These are phyloP conservation scores for Camelina hispida DNA, from an alignment of 345 rosid species.

Conservation along the genomic window DNA sequence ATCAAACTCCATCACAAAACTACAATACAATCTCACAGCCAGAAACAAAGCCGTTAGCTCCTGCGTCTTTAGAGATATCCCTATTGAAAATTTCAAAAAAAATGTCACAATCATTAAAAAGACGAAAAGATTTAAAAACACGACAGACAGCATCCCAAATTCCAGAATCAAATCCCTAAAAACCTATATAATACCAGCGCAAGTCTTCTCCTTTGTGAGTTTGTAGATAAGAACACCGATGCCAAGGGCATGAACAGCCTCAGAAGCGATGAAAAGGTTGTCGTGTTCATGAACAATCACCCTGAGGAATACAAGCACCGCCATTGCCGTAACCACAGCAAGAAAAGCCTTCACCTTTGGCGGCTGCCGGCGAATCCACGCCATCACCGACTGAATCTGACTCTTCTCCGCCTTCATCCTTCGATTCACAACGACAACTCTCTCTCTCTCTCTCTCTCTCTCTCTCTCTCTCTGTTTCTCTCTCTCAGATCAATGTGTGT, in stretches of 20 bases:
- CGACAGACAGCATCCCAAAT: background rate
- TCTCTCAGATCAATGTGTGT: background rate
- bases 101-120: background rate
- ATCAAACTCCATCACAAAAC: slow-evolving; percentile 93
- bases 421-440: background rate
- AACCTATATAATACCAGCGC: slow-evolving; percentile 58
- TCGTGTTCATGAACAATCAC: slow-evolving; percentile 83
- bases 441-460: background rate
- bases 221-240: slow-evolving; percentile 84
- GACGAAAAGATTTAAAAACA: background rate
- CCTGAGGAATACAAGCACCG: slow-evolving; percentile 68
- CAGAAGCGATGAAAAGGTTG: slow-evolving; percentile 85
- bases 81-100: slow-evolving; percentile 47
- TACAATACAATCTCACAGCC: slow-evolving; percentile 80
- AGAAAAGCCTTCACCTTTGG: slow-evolving; percentile 76
- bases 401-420: slow-evolving; percentile 62
- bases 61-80: slow-evolving; percentile 86
- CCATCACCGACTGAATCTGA: slow-evolving; percentile 61
- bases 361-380: slow-evolving; percentile 85
- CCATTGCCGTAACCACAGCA: slow-evolving; percentile 59
- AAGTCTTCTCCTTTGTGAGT: slow-evolving; percentile 85
- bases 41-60: slow-evolving; percentile 86
- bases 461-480: too few relatives aligned
- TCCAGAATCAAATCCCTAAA: background rate
- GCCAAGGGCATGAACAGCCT: slow-evolving; percentile 85